Percentiles rank a stretch among this genome's conserved stretches.
phyloP scores from a whole-genome alignment of 441 rosid genomes.

The Gossypium trilobum region DNA sequence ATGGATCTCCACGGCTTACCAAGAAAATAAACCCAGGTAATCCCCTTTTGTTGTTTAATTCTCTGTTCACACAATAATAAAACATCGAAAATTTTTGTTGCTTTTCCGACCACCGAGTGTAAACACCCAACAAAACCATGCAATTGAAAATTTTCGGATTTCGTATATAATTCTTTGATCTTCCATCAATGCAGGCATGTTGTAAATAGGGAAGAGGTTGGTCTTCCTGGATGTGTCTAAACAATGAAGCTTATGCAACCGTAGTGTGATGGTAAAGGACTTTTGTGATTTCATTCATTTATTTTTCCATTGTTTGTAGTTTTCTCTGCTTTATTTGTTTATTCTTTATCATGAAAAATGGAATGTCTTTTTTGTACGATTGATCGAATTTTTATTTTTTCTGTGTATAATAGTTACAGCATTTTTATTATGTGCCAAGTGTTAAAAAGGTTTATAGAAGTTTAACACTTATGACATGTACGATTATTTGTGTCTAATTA shows the following conservation, averaged over 20 bases:
- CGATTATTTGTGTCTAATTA: no score
- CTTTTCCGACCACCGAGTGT: neutral
- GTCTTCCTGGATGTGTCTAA: slow-evolving; percentile 8
- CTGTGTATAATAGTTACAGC: neutral
- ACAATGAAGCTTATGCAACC: neutral
- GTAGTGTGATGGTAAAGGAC: neutral
- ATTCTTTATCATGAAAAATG: neutral
- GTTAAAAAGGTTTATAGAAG: no score
- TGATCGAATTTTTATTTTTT: neutral
- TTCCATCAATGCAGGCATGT: slow-evolving; percentile 18
- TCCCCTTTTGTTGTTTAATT: neutral
- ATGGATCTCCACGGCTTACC: slow-evolving; percentile 14
- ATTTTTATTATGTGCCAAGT: neutral
- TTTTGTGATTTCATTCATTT: neutral
- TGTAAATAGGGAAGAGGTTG: slow-evolving; percentile 13
- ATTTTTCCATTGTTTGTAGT: neutral
- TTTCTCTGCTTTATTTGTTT: neutral
- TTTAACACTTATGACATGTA: no score
- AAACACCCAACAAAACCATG: neutral
- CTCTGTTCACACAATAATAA: neutral
- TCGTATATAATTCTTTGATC: neutral
- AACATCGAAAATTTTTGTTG: neutral
- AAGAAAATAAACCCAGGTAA: slow-evolving; percentile 29
- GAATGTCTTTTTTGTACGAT: neutral
- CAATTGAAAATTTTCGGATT: neutral